Conservation (phyloP, 352 stramenopile genomes). For the Globisporangium abappressorium region DNA sequence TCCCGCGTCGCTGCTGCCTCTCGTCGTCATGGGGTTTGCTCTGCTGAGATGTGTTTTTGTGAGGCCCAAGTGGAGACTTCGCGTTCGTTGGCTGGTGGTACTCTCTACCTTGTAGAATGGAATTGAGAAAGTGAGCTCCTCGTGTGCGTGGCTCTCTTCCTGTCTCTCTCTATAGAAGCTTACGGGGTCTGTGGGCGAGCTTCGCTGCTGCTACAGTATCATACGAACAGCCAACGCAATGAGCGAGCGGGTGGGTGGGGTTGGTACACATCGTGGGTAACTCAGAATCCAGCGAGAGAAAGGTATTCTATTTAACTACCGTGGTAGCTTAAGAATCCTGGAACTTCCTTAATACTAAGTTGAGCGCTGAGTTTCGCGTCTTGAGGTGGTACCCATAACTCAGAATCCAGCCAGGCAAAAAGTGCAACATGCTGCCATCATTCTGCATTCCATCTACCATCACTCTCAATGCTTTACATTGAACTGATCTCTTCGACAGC, state of each 20-base stretch:
- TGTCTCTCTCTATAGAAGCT: background rate
- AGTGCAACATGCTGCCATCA: background rate
- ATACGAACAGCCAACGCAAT: background rate
- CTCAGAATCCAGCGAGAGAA: background rate
- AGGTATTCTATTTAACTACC: too few relatives aligned
- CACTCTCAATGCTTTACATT: background rate
- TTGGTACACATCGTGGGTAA: background rate
- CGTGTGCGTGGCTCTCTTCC: background rate
- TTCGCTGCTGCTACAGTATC: background rate
- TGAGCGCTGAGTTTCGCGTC: too few relatives aligned
- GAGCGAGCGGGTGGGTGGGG: background rate
- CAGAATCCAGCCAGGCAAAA: background rate
- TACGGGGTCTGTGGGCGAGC: background rate
- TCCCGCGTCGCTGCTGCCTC: background rate
- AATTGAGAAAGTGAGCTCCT: background rate
- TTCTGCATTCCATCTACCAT: background rate
- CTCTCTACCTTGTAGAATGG: background rate
- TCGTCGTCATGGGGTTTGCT: background rate
- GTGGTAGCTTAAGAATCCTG: too few relatives aligned
- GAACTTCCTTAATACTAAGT: too few relatives aligned
- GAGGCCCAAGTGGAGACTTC: background rate
- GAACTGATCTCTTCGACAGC: background rate
- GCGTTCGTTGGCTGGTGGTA: background rate
- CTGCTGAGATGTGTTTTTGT: background rate
- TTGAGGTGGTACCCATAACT: too few relatives aligned